Percentiles rank a stretch among this genome's conserved stretches.
Conservation (phyloP, 139 green algal genomes). For the Volvox africanus region DNA sequence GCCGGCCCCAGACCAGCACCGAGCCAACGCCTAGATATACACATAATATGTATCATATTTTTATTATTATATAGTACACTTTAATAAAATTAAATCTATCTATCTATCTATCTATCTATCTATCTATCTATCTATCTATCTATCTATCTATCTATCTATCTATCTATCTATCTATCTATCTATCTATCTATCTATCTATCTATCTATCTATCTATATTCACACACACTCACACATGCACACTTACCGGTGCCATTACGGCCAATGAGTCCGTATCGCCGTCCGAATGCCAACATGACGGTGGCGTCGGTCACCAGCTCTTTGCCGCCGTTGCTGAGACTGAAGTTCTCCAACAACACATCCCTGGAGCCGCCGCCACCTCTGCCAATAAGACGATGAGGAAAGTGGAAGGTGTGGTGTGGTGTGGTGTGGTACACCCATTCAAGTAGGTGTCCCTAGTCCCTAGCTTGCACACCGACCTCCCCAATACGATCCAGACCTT, state of each 20-base stretch:
- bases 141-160: background rate
- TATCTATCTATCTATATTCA: background rate
- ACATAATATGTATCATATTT: too few relatives aligned
- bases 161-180: background rate
- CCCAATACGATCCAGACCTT: too few relatives aligned
- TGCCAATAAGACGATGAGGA: background rate
- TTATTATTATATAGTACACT: too few relatives aligned
- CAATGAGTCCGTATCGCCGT: constrained; percentile 86
- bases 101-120: background rate
- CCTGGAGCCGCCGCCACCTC: constrained; percentile 61
- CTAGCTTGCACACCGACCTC: too few relatives aligned
- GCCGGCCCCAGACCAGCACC: too few relatives aligned
- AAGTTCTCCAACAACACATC: constrained; percentile 90
- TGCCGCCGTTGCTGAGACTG: constrained; percentile 84
- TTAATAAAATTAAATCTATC: too few relatives aligned
- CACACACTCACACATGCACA: background rate
- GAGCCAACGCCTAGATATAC: too few relatives aligned
- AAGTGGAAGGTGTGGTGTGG: too few relatives aligned
- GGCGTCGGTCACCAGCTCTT: constrained; percentile 72
- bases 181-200: background rate
- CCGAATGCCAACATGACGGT: constrained; percentile 82
- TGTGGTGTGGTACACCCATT: too few relatives aligned
- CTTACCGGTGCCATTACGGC: constrained; percentile 85
- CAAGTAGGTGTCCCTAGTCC: too few relatives aligned
- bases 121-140: background rate